Conservation (phyloP, 805 yeast genomes). For the Clavispora santaluciae region DNA sequence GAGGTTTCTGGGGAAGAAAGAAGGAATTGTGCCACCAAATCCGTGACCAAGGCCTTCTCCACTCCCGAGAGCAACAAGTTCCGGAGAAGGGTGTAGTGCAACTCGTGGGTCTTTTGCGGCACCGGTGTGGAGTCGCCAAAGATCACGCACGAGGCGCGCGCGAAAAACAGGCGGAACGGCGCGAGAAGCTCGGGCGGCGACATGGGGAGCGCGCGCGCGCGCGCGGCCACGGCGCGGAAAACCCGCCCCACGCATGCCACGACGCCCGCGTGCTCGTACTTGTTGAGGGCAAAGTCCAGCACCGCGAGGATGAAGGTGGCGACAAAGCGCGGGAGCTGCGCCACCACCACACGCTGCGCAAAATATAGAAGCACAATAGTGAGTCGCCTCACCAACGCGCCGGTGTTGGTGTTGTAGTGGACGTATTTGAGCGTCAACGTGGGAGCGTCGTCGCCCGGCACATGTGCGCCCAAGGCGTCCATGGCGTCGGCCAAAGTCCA, state of each 20-base stretch:
- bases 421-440: conserved; percentile 16
- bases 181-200: not conserved
- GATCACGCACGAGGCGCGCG: not conserved
- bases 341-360: not conserved
- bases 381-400: not conserved
- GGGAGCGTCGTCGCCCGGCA: not conserved
- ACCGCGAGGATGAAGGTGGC: conserved; percentile 13
- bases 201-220: not conserved
- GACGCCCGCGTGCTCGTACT: conserved; percentile 6
- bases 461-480: not conserved
- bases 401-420: conserved; percentile 15
- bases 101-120: conserved; percentile 14
- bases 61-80: not conserved
- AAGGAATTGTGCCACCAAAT: not conserved
- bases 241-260: not conserved
- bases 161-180: not conserved
- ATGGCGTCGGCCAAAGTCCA: not conserved
- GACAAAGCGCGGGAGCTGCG: not conserved
- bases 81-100: conserved; percentile 17
- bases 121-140: not conserved
- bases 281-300: conserved; percentile 27
- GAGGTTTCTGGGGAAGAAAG: too few species aligned
- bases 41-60: not conserved
- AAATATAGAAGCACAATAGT: not conserved
- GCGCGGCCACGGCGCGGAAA: not conserved